These are phyloP conservation scores for Rhododendron molle DNA, from an alignment of 148 eudicot genomes.

Conservation along the genomic window DNA sequence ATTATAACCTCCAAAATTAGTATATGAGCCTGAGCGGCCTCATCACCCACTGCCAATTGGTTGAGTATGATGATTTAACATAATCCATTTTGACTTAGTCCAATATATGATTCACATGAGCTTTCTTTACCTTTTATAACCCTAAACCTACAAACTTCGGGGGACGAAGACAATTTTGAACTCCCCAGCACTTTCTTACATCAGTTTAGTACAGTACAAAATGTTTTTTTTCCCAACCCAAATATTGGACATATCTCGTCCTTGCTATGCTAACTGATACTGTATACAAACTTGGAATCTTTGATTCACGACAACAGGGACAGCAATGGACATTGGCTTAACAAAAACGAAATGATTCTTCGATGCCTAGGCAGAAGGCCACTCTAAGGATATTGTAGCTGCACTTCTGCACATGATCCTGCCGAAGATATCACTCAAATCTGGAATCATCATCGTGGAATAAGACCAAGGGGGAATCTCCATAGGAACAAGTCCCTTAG, in stretches of 20 bases:
- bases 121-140: not conserved
- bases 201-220: not conserved
- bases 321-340: not conserved
- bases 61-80: not conserved
- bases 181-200: not conserved
- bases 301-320: not conserved
- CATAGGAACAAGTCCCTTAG: no score
- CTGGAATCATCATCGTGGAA: not conserved
- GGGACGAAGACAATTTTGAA: not conserved
- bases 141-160: not conserved
- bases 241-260: not conserved
- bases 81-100: not conserved
- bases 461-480: no score
- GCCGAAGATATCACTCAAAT: not conserved
- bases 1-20: no score
- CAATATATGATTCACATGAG: not conserved
- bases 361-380: not conserved
- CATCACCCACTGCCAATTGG: no score
- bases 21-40: no score
- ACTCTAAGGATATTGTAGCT: not conserved
- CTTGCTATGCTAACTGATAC: not conserved
- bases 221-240: not conserved
- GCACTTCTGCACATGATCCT: not conserved
- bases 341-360: not conserved
- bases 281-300: not conserved